Base-by-base conservation (phyloP, 2,329 filamentous ascomycete species). In the Aspergillus neotritici region DNA sequence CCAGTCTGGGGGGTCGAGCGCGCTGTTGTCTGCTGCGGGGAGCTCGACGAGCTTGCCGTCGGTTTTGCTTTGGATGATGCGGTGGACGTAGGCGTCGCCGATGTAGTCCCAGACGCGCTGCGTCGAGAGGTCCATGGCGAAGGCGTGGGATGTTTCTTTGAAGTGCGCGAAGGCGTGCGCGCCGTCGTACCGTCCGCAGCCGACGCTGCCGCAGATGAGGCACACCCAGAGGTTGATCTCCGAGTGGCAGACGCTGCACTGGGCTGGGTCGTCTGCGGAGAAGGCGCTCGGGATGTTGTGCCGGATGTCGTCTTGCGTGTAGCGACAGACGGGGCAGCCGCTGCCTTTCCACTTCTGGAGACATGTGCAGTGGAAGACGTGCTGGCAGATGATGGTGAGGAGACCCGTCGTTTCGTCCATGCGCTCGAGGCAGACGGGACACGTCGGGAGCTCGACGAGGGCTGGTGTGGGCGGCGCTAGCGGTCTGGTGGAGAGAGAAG, bases 51-150 rank as follows among this genome's bases (percentile, higher is more conserved):
- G 77, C 65, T 95, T 95, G 16, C 87, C 87, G 63, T 95, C 89
- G 8, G 87, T 84, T 70, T 96, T 95, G 60, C 89, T 88, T 52
- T 94, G 86, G 43, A 98, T 94, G 40, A 97, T 80, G 8, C 93
- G 84, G 66, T 98, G 93, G 37, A 97, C 93, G 76, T 95, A 98
- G 60, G 85, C 86, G 61, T 98, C 93, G 4, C 87, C 89, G 0
- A 87, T 87, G 52, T 98, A 98, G 66, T 98, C 93, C 93, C 93
- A 98, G 1, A 98, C 90, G 56, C 95, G 85, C 64, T 98, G 91
- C 1, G 89, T 94, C 49, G 85, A 82, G 31, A 97, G 80, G 63
- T 98, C 93, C 63, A 98, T 86, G 17, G 89, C 86, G 62, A 95
- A 98, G 50, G 86, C 86, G 65, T 98, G 93, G 4, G 82, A 81